Conservation (phyloP, 495 filamentous ascomycete genomes). For the Rhypophila decipiens region DNA sequence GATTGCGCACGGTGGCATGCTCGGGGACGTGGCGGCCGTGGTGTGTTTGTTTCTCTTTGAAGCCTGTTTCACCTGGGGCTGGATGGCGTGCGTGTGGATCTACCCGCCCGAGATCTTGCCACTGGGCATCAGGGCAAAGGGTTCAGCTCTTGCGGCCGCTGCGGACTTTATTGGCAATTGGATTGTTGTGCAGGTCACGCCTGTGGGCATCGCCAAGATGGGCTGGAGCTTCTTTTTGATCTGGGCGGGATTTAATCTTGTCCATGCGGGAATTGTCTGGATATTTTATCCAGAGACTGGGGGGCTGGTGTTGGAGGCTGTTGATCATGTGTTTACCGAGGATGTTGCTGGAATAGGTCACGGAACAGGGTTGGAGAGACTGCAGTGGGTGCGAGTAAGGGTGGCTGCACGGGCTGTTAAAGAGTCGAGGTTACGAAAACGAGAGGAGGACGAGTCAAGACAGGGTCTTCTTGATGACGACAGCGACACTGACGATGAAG, state of each 20-base stretch:
- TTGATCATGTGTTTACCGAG: slow-evolving; percentile 40
- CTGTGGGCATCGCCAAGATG: slow-evolving; percentile 39
- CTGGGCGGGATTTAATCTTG: slow-evolving; percentile 49
- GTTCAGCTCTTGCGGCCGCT: slow-evolving; percentile 60
- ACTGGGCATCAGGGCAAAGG: slow-evolving; percentile 56
- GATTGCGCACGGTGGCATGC: slow-evolving; percentile 24
- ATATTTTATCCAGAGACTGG: slow-evolving; percentile 60
- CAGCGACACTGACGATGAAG: background rate
- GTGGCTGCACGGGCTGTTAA: slow-evolving; percentile 16
- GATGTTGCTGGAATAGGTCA: slow-evolving; percentile 19
- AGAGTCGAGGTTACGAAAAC: background rate
- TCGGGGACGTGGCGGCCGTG: slow-evolving; percentile 30
- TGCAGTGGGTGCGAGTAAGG: slow-evolving; percentile 19
- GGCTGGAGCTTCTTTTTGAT: slow-evolving; percentile 45
- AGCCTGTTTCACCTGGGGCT: slow-evolving; percentile 33
- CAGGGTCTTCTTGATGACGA: slow-evolving; percentile 6
- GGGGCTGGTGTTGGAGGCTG: slow-evolving; percentile 41
- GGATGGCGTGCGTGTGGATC: slow-evolving; percentile 39
- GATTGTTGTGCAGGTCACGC: slow-evolving; percentile 45
- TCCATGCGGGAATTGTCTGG: slow-evolving; percentile 56
- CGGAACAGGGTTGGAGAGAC: slow-evolving; percentile 5
- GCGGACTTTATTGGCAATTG: slow-evolving; percentile 51
- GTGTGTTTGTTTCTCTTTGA: slow-evolving; percentile 38
- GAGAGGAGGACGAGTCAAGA: slow-evolving; percentile 1
- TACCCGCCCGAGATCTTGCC: slow-evolving; percentile 62